These are phyloP conservation scores for Themeda triandra DNA, from an alignment of 176 grass and related monocot species.

Conservation along the genomic window DNA sequence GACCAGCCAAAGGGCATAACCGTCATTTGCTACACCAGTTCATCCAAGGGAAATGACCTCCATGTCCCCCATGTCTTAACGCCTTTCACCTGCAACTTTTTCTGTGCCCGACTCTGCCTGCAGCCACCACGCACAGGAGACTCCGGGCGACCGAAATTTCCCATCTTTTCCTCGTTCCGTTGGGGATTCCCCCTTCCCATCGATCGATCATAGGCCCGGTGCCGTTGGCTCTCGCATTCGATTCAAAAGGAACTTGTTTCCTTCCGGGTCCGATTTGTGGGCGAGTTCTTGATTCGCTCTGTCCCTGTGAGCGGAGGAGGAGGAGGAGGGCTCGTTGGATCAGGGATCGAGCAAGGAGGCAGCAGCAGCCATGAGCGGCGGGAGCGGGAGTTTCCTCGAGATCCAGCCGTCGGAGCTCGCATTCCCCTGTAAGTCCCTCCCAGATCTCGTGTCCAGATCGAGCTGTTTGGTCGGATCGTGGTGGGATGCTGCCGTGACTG, in stretches of 20 bases:
- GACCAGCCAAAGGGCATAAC: not conserved
- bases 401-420: constrained; percentile 84
- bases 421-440: constrained; percentile 76
- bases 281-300: constrained; percentile 3
- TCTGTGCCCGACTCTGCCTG: constrained; percentile 14
- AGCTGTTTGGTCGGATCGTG: not conserved
- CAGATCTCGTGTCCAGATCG: constrained; percentile 28
- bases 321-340: not conserved
- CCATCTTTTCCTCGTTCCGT: not conserved
- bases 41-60: not conserved
- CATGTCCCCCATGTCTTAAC: not conserved
- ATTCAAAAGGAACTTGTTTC: constrained; percentile 3
- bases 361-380: constrained; percentile 50
- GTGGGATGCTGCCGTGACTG: not conserved
- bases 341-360: constrained; percentile 3
- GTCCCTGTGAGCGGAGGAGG: not conserved
- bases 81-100: constrained; percentile 31
- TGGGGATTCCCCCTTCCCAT: constrained; percentile 16
- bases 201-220: constrained; percentile 16
- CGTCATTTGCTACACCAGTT: not conserved
- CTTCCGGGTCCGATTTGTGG: not conserved
- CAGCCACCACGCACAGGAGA: not conserved
- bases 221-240: constrained; percentile 28
- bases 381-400: constrained; percentile 60
- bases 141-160: constrained; percentile 23